A percentile compares a stretch with the other conserved stretches of the same genome.
phyloP scores from a whole-genome alignment of 2,329 filamentous ascomycete genomes.

The Plenodomus lindquistii region DNA sequence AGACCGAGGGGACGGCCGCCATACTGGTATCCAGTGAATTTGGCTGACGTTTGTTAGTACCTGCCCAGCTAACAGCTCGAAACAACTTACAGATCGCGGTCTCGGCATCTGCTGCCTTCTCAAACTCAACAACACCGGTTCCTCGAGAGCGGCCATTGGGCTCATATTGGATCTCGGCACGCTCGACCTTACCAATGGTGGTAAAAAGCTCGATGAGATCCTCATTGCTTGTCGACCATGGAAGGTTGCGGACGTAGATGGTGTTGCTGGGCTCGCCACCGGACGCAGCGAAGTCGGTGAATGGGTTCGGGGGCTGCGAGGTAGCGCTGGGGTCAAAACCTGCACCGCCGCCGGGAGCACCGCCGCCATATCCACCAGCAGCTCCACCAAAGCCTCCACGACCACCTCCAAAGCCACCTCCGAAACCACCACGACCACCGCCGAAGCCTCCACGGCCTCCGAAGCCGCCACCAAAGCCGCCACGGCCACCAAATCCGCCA shows the following conservation, averaged over 20 bases:
- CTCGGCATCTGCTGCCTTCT: constrained; percentile 79
- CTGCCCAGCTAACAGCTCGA: too few relatives aligned
- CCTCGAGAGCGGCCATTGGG: constrained; percentile 93
- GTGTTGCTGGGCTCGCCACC: constrained; percentile 80
- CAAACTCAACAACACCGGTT: constrained; percentile 95
- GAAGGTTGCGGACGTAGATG: constrained; percentile 97
- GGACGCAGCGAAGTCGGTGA: constrained; percentile 88
- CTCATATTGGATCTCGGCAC: constrained; percentile 99
- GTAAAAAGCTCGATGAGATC: constrained; percentile 95
- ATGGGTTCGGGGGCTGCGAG: constrained; percentile 75
- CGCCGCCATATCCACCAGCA: constrained; percentile 51
- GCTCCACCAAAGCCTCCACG: constrained; percentile 53
- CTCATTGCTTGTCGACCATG: constrained; percentile 98
- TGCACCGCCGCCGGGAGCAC: constrained; percentile 42
- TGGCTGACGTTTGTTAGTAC: constrained; percentile 58
- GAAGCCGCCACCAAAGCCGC: constrained; percentile 54
- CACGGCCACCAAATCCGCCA: constrained; percentile 60
- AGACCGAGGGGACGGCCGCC: constrained; percentile 91
- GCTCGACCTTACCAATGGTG: constrained; percentile 96
- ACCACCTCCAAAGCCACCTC: constrained; percentile 53
- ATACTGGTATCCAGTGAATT: constrained; percentile 98
- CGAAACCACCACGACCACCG: constrained; percentile 53
- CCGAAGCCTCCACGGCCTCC: constrained; percentile 51
- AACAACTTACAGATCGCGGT: constrained; percentile 72
- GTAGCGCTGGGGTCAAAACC: constrained; percentile 54